Conservation (phyloP, 2,329 filamentous ascomycete species). For the Alternaria ventricosa region DNA sequence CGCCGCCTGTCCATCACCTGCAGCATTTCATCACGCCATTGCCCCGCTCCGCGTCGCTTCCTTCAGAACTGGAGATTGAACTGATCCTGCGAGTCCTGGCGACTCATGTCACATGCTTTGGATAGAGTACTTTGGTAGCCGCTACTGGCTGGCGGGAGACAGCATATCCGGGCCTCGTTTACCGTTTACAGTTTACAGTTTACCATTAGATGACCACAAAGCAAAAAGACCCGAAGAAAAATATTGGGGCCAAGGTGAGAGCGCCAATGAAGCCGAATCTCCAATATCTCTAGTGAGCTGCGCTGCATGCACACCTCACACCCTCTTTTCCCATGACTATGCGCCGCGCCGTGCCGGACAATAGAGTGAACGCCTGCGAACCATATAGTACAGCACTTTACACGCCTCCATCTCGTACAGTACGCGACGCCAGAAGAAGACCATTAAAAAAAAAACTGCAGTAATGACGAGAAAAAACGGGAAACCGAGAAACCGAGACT, state of each 20-base stretch:
- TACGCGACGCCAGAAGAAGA: background rate
- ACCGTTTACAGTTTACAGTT: background rate
- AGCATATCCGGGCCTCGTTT: background rate
- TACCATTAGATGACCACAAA: background rate
- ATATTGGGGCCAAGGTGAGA: background rate
- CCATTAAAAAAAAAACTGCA: background rate
- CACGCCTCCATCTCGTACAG: background rate
- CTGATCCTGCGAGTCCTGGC: background rate
- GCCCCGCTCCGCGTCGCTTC: constrained; percentile 1
- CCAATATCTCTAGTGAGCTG: background rate
- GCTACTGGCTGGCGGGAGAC: background rate
- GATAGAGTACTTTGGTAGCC: background rate
- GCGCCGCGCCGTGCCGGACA: background rate
- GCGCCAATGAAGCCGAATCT: background rate
- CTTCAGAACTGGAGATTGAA: background rate
- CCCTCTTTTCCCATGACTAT: background rate
- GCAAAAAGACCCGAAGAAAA: background rate
- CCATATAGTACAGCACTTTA: constrained; percentile 1
- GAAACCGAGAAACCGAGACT: background rate
- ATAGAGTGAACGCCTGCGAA: background rate
- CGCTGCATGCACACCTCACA: background rate
- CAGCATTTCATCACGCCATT: background rate
- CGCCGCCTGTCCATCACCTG: background rate
- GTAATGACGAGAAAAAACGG: background rate
- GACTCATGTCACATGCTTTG: background rate